Base-by-base conservation (phyloP, 352 stramenopile genomes). In the Phytophthora syringae region DNA sequence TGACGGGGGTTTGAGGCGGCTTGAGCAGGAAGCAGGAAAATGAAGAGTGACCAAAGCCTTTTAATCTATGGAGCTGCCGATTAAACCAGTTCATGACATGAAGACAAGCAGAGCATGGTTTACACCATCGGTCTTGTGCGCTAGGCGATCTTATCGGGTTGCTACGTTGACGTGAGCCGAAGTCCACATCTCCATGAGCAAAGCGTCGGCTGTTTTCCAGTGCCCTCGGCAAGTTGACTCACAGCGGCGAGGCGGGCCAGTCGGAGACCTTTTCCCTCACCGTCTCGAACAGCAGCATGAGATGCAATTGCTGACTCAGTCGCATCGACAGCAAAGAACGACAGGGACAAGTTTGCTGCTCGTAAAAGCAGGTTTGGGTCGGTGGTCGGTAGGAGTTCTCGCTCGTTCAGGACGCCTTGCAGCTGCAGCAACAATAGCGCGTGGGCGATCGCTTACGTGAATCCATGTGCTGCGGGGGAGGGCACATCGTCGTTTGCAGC, bases 141-240 rank as follows among this genome's bases (percentile, higher is more conserved):
- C 2, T 12, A 36, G 21, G 21, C 25, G 40, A 52, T 52, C 52
- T 60, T 60, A 51, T 40, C 52, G 52, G 39, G 13, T 30, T 42
- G 22, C 34, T 12, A 49, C 39, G 44, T 64, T 56, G 45, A 64
- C 50, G 55, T 64, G 56, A 39, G 28, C 21, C 22, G 37, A 24
- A 21, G 20, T 30, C 15, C 28, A 36, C 28, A 36, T 36, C 28
- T 36, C 28, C 1, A 36, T 10, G 1, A 12, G 24, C 36, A 51
- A 43, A 36, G 49, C 21, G 22, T 51, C 32, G 51, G 40, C 30
- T 67, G 50, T 49, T 60, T 59, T 58, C 47, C 57, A 36, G 43
- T n/a, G n/a, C n/a, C n/a, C n/a, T n/a, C n/a, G n/a, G n/a, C n/a
- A n/a, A n/a, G n/a, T 37, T 37, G 32, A 37, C 32, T 37, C 53